Percentiles rank a stretch among this genome's conserved stretches.
These are phyloP conservation scores for Colletotrichum brevisporum DNA, from an alignment of 2,329 filamentous ascomycete genomes.

Conservation along the genomic window DNA sequence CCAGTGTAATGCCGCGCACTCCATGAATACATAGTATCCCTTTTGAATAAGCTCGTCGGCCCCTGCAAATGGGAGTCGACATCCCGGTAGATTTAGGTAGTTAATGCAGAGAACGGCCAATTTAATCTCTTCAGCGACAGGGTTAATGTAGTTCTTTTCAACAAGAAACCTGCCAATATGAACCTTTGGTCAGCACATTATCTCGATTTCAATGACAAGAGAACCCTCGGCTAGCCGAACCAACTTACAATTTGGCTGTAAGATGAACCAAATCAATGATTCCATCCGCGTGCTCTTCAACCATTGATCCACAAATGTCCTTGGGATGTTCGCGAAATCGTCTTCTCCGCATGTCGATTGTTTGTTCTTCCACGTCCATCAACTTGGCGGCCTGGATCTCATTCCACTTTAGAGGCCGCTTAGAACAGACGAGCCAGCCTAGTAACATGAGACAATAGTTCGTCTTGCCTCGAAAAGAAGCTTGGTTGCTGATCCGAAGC, in stretches of 20 bases:
- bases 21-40: neutral
- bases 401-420: neutral
- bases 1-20: neutral
- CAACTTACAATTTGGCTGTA: constrained; percentile 3
- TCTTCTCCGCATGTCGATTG: neutral
- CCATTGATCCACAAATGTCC: neutral
- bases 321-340: neutral
- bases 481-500: neutral
- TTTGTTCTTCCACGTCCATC: neutral
- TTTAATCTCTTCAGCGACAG: neutral
- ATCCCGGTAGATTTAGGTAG: neutral
- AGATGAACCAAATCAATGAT: neutral
- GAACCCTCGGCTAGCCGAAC: too few species aligned
- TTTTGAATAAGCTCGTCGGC: neutral
- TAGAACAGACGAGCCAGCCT: neutral
- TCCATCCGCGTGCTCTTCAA: neutral
- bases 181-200: neutral
- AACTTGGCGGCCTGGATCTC: neutral
- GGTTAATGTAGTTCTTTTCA: neutral
- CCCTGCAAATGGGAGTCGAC: neutral
- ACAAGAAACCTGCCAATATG: neutral
- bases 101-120: neutral
- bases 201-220: neutral
- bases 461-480: neutral
- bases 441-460: neutral